Evolutionary conservation across 768 basidiomycete genomes (phyloP).

Genomic region (Tremella yokohamensis): DNA sequence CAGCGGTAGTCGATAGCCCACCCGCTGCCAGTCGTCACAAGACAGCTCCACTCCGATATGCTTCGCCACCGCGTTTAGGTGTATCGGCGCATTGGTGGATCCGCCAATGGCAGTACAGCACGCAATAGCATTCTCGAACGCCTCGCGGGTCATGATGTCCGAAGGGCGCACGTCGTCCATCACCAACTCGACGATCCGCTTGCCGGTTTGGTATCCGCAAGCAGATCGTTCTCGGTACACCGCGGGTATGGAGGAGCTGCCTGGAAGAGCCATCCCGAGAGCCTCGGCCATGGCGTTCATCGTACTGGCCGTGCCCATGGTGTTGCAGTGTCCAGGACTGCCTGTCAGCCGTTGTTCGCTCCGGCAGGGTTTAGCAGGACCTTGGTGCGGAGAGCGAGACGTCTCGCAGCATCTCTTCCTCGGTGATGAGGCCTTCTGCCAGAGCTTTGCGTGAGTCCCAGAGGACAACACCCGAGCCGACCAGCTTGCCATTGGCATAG

Average conservation of each 20-base stretch:
- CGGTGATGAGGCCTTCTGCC: conserved; percentile 35
- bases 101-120: conserved; percentile 42
- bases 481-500: conserved; percentile 28
- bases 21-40: conserved; percentile 41
- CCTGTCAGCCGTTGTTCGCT: not conserved
- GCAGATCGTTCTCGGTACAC: conserved; percentile 48
- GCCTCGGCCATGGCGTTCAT: conserved; percentile 50
- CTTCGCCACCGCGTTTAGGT: conserved; percentile 45
- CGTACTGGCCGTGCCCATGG: conserved; percentile 48
- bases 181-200: conserved; percentile 47
- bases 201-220: conserved; percentile 46
- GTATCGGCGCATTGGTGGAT: conserved; percentile 45
- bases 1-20: conserved; percentile 40
- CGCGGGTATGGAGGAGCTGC: conserved; percentile 46
- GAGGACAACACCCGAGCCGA: conserved; percentile 46
- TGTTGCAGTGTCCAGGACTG: conserved; percentile 46
- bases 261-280: conserved; percentile 49
- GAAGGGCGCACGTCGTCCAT: conserved; percentile 47
- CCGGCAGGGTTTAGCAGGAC: conserved; percentile 13
- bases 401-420: conserved; percentile 37
- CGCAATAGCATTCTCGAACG: conserved; percentile 47
- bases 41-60: conserved; percentile 38
- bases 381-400: conserved; percentile 42
- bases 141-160: conserved; percentile 39
- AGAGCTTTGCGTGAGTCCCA: conserved; percentile 42